Evolutionary conservation across 2,329 filamentous ascomycete genomes (phyloP).

Genomic region (Setomelanomma holmii): DNA sequence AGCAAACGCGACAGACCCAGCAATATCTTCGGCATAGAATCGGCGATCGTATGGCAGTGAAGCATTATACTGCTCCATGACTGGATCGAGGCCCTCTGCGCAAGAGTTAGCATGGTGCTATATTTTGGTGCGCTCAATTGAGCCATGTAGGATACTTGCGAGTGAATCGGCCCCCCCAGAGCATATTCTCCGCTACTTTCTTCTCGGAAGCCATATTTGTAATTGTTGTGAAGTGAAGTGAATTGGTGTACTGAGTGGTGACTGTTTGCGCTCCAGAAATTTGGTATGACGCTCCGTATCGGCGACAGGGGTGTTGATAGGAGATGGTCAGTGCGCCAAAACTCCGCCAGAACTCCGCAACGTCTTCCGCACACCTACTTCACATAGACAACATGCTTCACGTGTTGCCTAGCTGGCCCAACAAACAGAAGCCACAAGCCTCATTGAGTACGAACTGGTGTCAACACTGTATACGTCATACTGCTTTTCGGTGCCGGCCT

Average conservation of each 20-base stretch:
- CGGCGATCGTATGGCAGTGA: constrained; percentile 79
- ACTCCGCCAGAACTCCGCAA: background rate
- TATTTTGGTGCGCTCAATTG: constrained; percentile 10
- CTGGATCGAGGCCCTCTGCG: constrained; percentile 78
- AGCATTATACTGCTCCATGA: constrained; percentile 87
- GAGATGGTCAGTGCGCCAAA: too few relatives aligned
- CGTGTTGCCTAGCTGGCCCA: background rate
- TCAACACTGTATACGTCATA: background rate
- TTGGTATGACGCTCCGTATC: constrained; percentile 29
- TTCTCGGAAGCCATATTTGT: constrained; percentile 42
- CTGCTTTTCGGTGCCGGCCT: background rate
- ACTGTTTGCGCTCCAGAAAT: constrained; percentile 35
- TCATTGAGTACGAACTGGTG: background rate
- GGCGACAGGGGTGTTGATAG: constrained; percentile 25
- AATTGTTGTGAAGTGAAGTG: constrained; percentile 1
- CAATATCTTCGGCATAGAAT: constrained; percentile 82
- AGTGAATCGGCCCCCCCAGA: constrained; percentile 49
- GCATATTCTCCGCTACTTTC: constrained; percentile 49
- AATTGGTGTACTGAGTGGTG: constrained; percentile 14
- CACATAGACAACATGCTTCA: background rate
- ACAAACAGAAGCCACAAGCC: too few relatives aligned
- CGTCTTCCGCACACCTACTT: background rate
- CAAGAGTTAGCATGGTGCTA: constrained; percentile 11
- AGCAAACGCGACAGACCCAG: constrained; percentile 81
- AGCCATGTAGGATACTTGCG: constrained; percentile 21